Evolutionary conservation across 306 rosid genomes (phyloP).

Genomic region (Cucurbita pepo): DNA sequence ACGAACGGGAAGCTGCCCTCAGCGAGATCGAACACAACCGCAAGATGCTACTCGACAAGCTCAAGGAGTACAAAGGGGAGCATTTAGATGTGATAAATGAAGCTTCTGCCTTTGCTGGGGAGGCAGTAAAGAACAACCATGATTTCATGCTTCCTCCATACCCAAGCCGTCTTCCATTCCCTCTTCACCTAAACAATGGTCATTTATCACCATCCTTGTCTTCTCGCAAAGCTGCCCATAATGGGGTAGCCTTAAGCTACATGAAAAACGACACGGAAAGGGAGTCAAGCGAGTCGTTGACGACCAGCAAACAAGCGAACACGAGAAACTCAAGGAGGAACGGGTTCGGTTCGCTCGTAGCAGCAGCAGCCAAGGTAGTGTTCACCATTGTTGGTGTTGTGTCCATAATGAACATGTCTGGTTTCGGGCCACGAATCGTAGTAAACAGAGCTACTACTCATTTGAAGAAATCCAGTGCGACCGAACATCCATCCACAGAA

Average conservation of each 20-base stretch:
- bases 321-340: constrained; percentile 24
- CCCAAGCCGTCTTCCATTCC: constrained; percentile 47
- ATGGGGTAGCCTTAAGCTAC: constrained; percentile 31
- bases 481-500: constrained; percentile 18
- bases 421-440: constrained; percentile 39
- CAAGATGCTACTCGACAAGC: constrained; percentile 54
- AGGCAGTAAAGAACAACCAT: constrained; percentile 63
- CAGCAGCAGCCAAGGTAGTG: constrained; percentile 54
- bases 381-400: constrained; percentile 59
- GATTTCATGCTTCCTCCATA: constrained; percentile 89
- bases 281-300: constrained; percentile 15
- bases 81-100: constrained; percentile 74
- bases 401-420: constrained; percentile 52
- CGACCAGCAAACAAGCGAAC: constrained; percentile 14
- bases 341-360: constrained; percentile 30
- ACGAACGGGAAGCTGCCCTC: constrained; percentile 74
- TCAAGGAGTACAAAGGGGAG: constrained; percentile 65
- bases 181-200: constrained; percentile 33
- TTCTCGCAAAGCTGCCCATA: constrained; percentile 28
- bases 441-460: constrained; percentile 12
- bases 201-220: constrained; percentile 24
- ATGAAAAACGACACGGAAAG: constrained; percentile 19
- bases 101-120: constrained; percentile 84
- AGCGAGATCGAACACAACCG: constrained; percentile 77
- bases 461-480: constrained; percentile 18